A percentile compares a stretch with the other conserved stretches of the same genome.
Conservation (phyloP, 2,329 filamentous ascomycete genomes). For the Neurospora sp. region DNA sequence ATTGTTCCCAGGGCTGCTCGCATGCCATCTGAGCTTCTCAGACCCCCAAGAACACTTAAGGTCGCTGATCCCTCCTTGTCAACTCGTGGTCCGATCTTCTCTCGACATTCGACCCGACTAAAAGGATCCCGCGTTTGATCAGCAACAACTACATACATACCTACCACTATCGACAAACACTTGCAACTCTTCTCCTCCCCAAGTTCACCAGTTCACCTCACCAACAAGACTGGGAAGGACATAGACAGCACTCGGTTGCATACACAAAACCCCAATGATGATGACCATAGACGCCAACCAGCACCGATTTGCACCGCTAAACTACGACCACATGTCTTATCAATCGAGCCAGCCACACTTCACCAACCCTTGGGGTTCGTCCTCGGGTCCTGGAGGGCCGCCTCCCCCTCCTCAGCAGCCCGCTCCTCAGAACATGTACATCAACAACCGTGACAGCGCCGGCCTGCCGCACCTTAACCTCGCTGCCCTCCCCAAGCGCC, state of each 20-base stretch:
- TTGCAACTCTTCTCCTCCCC: neutral
- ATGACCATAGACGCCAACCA: conserved; percentile 91
- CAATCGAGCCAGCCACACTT: conserved; percentile 65
- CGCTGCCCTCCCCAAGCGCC: conserved; percentile 47
- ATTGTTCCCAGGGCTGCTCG: conserved; percentile 13
- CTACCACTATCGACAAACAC: conserved; percentile 8
- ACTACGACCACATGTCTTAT: conserved; percentile 68
- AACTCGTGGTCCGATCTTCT: conserved; percentile 23
- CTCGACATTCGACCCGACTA: conserved; percentile 23
- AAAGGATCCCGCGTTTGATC: conserved; percentile 42
- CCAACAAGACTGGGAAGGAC: neutral
- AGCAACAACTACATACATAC: conserved; percentile 27
- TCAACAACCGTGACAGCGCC: conserved; percentile 44
- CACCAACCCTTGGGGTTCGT: conserved; percentile 77
- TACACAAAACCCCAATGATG: conserved; percentile 54
- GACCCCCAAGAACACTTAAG: conserved; percentile 44
- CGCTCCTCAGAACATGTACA: conserved; percentile 52
- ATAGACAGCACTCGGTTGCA: conserved; percentile 1
- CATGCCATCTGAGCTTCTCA: conserved; percentile 25
- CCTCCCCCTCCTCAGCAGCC: conserved; percentile 31
- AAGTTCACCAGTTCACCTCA: conserved; percentile 4
- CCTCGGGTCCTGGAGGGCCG: conserved; percentile 35
- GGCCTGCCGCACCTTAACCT: conserved; percentile 48
- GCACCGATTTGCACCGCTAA: conserved; percentile 66
- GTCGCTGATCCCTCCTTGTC: conserved; percentile 45